Base-by-base conservation (phyloP, 164 flowering plant species). In the Tetracentron sinense region DNA sequence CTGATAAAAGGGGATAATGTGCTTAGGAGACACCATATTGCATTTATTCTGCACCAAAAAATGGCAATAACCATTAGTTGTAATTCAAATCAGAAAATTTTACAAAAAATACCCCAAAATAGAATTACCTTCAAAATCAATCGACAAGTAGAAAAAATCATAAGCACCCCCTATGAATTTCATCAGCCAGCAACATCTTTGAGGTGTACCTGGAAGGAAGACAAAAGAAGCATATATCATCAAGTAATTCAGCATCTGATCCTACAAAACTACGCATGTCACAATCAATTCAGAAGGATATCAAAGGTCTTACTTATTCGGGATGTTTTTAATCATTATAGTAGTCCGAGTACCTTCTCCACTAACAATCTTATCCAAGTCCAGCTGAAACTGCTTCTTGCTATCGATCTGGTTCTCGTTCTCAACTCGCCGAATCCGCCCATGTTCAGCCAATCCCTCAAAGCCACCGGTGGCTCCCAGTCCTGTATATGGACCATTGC, bases 251-350 rank as follows among this genome's bases (percentile, higher is more conserved):
- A 56, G 25, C 56, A 29, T n/a, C 58, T 58, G 23, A 44, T n/a
- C 15, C 61, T 21, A n/a, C 42, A 54, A 14, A 70, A 22, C 21
- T 27, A 33, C 27, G 26, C 30, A 12, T 1, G 33, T 11, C 33
- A 31, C 12, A 44, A n/a, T 17, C 3, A 62, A 54, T 27, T 22
- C 19, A 35, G 7, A 48, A 62, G 20, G 48, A 2, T 12, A 26
- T 42, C 26, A 60, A 10, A 66, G 25, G n/a, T 1, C 35, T 70
- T 82, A 92, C 98, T 92, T 92, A 65, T 92, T 92, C 22, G 98
- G 98, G 22, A 92, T 93, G 72, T 93, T 93, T 74, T 93, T 93
- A 55, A 93, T 85, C 98, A 93, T 93, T 54, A 93, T 76, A 26
- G 98, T 93, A 31, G 98, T 90, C 68, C 97, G 74, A 46, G 67